Evolutionary conservation across 257 asterid species (phyloP), one percentile per base, ranked within the genome.

Genomic region (Osmanthus fragrans): DNA sequence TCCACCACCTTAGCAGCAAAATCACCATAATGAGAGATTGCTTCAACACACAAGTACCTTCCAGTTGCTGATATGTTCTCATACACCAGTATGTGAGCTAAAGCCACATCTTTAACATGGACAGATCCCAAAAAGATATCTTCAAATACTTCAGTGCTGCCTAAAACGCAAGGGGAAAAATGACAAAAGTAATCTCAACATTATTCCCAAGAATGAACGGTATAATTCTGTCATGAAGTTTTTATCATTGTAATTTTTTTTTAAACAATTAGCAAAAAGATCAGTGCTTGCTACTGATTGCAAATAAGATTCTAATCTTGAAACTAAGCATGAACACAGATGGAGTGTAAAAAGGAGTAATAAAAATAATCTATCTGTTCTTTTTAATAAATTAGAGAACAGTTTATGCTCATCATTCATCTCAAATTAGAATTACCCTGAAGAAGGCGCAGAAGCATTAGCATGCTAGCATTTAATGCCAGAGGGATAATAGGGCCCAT

Each of bases 401-500:
- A 8, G 32, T 58, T 3, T 0, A 8, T 23, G 67, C 10, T 7
- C 30, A 51, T 51, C 2, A 16, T 9, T 21, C 13, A 58, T 40
- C 37, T 69, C 56, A 10, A 21, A 64, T 32, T 27, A 9, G 76
- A 29, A 30, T 82, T 87, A 94, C 98, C 98, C 84, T 94, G 91
- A 82, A 92, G 89, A 84, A 92, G 90, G 75, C 90, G 96, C 71
- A 88, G 97, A 71, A 87, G 27, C 88, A 94, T 74, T 70, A 29
- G 68, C 96, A 94, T 94, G 96, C 97, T 94, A 12, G 94, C 94
- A 77, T 88, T 94, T 40, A 91, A 9, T 15, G 85, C 51, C 30
- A 97, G 97, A 49, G 97, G 91, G 66, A 92, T 83, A 19, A 85
- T 78, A 30, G 97, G 96, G 23, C 98, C 98, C 91, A 94, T 84